A percentile compares a stretch with the other conserved stretches of the same genome.
Evolutionary conservation across 352 stramenopile genomes (phyloP).

Genomic region (Phytophthora agathidicida): DNA sequence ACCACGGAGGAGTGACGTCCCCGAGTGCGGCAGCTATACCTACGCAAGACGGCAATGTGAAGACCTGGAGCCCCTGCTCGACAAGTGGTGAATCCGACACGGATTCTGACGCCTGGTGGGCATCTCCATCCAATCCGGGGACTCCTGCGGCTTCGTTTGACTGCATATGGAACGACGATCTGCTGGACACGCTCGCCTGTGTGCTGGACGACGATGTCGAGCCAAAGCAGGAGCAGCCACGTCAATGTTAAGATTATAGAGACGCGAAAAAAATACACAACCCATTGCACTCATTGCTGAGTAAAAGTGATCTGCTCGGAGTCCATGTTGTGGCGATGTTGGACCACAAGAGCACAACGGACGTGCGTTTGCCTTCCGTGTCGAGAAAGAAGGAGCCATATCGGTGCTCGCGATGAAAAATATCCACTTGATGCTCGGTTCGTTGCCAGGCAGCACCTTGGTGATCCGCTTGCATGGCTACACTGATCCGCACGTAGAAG

Average conservation of each 20-base stretch:
- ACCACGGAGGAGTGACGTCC: conserved; percentile 17
- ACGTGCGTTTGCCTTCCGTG: too few relatives aligned
- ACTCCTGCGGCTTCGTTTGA: conserved; percentile 11
- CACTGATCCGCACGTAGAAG: conserved; percentile 8
- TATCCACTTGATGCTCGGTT: too few relatives aligned
- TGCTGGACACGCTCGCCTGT: conserved; percentile 36
- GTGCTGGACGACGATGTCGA: conserved; percentile 32
- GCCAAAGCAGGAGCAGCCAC: background rate
- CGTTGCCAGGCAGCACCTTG: conserved; percentile 4
- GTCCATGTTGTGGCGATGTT: background rate
- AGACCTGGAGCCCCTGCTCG: conserved; percentile 11
- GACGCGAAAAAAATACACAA: conserved; percentile 17
- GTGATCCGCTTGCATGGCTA: conserved; percentile 16
- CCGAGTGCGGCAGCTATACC: background rate
- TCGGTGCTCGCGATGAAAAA: too few relatives aligned
- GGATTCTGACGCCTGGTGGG: conserved; percentile 22
- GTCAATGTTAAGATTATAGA: conserved; percentile 2
- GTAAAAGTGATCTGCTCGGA: conserved; percentile 6
- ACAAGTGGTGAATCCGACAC: conserved; percentile 8
- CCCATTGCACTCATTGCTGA: background rate
- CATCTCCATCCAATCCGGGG: background rate
- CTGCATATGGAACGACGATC: conserved; percentile 27
- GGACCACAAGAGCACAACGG: too few relatives aligned
- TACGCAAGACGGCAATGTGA: background rate
- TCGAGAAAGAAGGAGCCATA: too few relatives aligned